Conservation (phyloP, 2,329 filamentous ascomycete species). For the Fusarium pseudocircinatum region DNA sequence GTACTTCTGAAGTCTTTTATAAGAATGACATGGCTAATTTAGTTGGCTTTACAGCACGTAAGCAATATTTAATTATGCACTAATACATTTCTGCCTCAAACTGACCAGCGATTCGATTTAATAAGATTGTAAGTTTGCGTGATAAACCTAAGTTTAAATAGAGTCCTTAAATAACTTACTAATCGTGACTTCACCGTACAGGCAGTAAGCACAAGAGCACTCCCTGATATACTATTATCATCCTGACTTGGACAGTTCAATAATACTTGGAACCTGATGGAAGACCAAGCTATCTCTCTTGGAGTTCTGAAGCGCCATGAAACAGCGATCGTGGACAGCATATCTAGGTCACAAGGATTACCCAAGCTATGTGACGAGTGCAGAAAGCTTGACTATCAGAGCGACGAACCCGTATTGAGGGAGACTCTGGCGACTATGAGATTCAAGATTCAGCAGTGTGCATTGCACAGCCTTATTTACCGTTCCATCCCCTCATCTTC, state of each 20-base stretch:
- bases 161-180: background rate
- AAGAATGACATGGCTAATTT: background rate
- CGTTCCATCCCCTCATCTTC: background rate
- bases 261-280: conserved; percentile 8
- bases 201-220: background rate
- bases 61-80: background rate
- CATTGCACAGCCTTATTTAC: background rate
- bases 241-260: conserved; percentile 9
- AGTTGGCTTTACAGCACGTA: background rate
- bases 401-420: background rate
- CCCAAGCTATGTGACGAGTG: background rate
- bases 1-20: background rate
- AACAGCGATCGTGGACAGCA: background rate
- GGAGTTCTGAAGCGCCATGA: background rate
- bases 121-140: background rate
- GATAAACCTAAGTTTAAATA: too few species aligned
- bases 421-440: background rate
- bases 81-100: background rate
- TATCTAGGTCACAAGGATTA: background rate
- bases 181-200: background rate
- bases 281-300: conserved; percentile 6
- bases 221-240: background rate
- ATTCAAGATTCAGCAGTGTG: background rate
- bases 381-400: background rate
- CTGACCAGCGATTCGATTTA: background rate